Conservation (phyloP, 202 grass and related monocot genomes). For the Miscanthus sacchariflorus region DNA sequence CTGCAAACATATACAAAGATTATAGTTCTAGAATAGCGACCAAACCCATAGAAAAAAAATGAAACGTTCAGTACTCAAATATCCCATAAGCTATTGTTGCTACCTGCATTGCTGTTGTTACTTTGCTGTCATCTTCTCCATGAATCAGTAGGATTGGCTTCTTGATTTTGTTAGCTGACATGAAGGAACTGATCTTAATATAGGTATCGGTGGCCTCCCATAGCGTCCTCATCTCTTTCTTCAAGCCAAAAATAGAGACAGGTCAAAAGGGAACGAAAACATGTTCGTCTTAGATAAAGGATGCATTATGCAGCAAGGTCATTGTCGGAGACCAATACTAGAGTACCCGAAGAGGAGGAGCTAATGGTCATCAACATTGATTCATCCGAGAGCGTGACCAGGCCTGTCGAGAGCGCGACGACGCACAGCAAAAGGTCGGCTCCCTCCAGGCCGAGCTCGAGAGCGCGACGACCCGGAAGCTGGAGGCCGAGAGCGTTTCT, state of each 20-base stretch:
- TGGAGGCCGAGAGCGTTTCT: too few species aligned
- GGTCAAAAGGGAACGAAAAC: slow-evolving; percentile 31
- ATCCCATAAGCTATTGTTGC: slow-evolving; percentile 23
- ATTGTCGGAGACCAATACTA: too few species aligned
- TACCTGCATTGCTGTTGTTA: slow-evolving; percentile 91
- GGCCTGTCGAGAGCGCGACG: too few species aligned
- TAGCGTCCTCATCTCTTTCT: slow-evolving; percentile 81
- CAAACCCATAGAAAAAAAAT: background rate
- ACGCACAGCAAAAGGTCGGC: too few species aligned
- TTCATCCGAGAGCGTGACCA: too few species aligned
- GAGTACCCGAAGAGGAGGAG: too few species aligned
- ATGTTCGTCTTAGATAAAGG: background rate
- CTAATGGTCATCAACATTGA: too few species aligned
- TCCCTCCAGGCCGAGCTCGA: too few species aligned
- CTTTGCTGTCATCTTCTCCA: slow-evolving; percentile 89
- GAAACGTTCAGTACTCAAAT: slow-evolving; percentile 21
- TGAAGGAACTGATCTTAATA: slow-evolving; percentile 91
- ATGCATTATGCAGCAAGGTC: background rate
- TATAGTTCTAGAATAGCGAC: slow-evolving; percentile 25
- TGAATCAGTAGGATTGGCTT: slow-evolving; percentile 88
- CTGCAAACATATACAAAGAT: slow-evolving; percentile 49
- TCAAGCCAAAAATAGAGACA: slow-evolving; percentile 28
- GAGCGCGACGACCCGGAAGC: too few species aligned
- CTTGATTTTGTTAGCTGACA: slow-evolving; percentile 86
- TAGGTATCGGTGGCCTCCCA: slow-evolving; percentile 83